Conservation (phyloP, 306 rosid genomes). For the Fragaria iinumae region DNA sequence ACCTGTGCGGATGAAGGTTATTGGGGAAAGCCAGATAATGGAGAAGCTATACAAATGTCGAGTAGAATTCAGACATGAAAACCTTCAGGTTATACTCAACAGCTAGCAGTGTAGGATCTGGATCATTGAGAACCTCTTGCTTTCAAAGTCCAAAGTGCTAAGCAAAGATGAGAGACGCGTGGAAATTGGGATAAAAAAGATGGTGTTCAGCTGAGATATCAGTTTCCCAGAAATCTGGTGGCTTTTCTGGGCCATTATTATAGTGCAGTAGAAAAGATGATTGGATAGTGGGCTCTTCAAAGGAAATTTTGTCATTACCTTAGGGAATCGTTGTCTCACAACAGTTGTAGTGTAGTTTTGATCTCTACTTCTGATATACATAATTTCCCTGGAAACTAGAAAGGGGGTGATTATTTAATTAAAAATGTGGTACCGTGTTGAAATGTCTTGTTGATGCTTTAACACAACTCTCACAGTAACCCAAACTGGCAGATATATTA, state of each 20-base stretch:
- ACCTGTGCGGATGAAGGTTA: conserved; percentile 83
- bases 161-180: background rate
- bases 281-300: background rate
- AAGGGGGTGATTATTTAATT: background rate
- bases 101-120: conserved; percentile 7
- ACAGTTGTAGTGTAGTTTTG: background rate
- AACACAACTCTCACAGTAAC: background rate
- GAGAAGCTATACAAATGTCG: conserved; percentile 6
- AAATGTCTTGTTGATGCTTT: background rate
- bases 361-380: background rate
- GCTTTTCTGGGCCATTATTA: background rate
- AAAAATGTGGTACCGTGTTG: background rate
- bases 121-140: conserved; percentile 15
- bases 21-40: conserved; percentile 28
- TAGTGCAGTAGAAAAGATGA: background rate
- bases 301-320: background rate
- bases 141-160: background rate
- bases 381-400: conserved; percentile 5
- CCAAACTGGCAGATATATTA: background rate
- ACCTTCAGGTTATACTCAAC: conserved; percentile 10
- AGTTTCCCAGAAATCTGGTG: background rate
- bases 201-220: background rate
- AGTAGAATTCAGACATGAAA: conserved; percentile 12
- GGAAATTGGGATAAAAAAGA: conserved; percentile 2
- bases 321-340: background rate